phyloP scores from a whole-genome alignment of 228 moss, liverwort and hornwort genomes.

The Sphagnum magellanicum region DNA sequence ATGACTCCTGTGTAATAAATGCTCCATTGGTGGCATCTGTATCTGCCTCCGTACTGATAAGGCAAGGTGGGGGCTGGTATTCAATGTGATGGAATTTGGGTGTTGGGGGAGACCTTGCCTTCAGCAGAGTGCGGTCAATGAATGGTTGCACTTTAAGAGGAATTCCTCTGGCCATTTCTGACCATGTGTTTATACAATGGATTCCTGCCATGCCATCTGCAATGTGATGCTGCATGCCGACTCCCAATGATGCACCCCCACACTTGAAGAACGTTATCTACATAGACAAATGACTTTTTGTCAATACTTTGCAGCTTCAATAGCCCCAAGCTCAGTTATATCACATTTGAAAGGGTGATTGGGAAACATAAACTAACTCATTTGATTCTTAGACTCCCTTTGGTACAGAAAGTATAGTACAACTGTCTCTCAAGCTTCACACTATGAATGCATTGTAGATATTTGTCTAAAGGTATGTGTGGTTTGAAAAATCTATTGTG shows the following conservation, averaged over 20 bases:
- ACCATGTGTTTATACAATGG: conserved; percentile 85
- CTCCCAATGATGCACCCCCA: conserved; percentile 77
- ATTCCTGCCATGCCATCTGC: conserved; percentile 96
- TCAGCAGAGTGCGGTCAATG: conserved; percentile 69
- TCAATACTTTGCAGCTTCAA: no score
- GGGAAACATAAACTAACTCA: no score
- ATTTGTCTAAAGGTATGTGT: no score
- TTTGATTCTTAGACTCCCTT: no score
- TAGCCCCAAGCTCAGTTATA: no score
- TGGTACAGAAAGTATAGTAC: no score
- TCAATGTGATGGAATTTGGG: conserved; percentile 69
- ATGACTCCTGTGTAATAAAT: no score
- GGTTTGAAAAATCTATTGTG: no score
- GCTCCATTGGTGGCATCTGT: background rate
- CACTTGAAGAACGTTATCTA: conserved; percentile 84
- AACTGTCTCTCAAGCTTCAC: no score
- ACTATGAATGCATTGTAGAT: no score
- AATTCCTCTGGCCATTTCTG: conserved; percentile 69
- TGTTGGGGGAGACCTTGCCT: conserved; percentile 52
- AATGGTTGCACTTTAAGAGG: conserved; percentile 52
- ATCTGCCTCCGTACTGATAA: conserved; percentile 11
- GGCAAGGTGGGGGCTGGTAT: conserved; percentile 54
- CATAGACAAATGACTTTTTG: background rate
- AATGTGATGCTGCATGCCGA: conserved; percentile 92
- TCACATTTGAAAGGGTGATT: no score